Conservation (phyloP, 805 yeast genomes). For the Saccharomycopsis sp. region DNA sequence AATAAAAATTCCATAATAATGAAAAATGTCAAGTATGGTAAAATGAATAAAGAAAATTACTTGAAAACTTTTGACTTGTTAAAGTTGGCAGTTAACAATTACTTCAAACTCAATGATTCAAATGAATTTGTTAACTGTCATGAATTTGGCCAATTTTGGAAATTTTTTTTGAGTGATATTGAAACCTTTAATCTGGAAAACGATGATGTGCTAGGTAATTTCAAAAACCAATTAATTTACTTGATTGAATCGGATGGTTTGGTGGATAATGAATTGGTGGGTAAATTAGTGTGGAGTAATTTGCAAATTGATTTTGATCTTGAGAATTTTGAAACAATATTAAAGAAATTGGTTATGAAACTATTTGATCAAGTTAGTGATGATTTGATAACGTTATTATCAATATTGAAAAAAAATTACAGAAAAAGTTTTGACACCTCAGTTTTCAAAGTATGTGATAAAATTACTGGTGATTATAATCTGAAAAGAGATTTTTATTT, state of each 20-base stretch:
- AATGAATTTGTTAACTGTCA: constrained; percentile 3
- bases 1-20: constrained; percentile 9
- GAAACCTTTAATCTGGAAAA: constrained; percentile 8
- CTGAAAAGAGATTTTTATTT: too few species aligned
- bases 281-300: too few species aligned
- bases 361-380: constrained; percentile 11
- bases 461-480: too few species aligned
- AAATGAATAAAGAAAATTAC: not conserved
- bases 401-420: not conserved
- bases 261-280: too few species aligned
- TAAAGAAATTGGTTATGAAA: not conserved
- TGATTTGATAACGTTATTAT: not conserved
- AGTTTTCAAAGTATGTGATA: too few species aligned
- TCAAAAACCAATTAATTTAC: not conserved
- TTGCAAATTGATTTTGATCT: too few species aligned
- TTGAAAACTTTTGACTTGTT: constrained; percentile 11
- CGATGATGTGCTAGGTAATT: not conserved
- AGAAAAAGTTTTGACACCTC: not conserved
- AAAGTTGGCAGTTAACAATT: constrained; percentile 14
- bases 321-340: not conserved
- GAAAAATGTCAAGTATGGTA: constrained; percentile 2
- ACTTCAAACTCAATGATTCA: constrained; percentile 14
- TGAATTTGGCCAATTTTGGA: constrained; percentile 13
- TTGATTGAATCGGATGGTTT: not conserved
- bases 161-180: constrained; percentile 2